phyloP scores from a whole-genome alignment of 768 basidiomycete species.

The Melanogaster broomeanus region DNA sequence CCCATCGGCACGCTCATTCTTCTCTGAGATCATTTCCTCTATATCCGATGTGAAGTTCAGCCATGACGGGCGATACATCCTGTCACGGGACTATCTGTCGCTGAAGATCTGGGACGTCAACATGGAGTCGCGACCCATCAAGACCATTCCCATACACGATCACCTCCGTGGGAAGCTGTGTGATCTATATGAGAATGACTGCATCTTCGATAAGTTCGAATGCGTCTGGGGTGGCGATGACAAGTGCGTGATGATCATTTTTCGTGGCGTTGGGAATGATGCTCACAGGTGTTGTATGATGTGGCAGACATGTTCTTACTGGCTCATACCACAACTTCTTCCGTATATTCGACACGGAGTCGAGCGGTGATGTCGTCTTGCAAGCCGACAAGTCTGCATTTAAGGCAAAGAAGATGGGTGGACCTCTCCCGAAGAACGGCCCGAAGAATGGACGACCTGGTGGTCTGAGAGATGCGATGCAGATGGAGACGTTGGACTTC shows the following conservation, averaged over 20 bases:
- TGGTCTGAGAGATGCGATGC: conserved; percentile 79
- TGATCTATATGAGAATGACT: conserved; percentile 99
- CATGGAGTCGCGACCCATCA: conserved; percentile 95
- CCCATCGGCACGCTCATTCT: conserved; percentile 95
- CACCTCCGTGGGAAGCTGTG: conserved; percentile 97
- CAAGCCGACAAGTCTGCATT: conserved; percentile 99
- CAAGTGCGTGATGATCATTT: conserved; percentile 63
- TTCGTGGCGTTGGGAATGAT: conserved; percentile 11
- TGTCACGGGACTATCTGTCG: conserved; percentile 95
- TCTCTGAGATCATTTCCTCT: conserved; percentile 99
- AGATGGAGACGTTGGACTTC: conserved; percentile 84
- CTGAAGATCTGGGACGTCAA: conserved; percentile 99
- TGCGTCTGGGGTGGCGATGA: conserved; percentile 98
- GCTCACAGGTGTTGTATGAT: conserved; percentile 1
- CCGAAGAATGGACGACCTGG: conserved; percentile 79
- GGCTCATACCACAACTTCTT: conserved; percentile 99
- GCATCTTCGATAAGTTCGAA: conserved; percentile 99
- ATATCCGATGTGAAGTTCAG: conserved; percentile 99
- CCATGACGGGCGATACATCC: conserved; percentile 93
- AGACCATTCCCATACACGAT: conserved; percentile 98
- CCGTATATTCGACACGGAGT: conserved; percentile 97
- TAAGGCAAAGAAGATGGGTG: conserved; percentile 99
- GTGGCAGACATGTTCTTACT: conserved; percentile 86
- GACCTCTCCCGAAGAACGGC: conserved; percentile 67
- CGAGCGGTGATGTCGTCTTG: conserved; percentile 84